phyloP scores from a whole-genome alignment of 2,329 filamentous ascomycete species.

The Trichoderma semiorbis region DNA sequence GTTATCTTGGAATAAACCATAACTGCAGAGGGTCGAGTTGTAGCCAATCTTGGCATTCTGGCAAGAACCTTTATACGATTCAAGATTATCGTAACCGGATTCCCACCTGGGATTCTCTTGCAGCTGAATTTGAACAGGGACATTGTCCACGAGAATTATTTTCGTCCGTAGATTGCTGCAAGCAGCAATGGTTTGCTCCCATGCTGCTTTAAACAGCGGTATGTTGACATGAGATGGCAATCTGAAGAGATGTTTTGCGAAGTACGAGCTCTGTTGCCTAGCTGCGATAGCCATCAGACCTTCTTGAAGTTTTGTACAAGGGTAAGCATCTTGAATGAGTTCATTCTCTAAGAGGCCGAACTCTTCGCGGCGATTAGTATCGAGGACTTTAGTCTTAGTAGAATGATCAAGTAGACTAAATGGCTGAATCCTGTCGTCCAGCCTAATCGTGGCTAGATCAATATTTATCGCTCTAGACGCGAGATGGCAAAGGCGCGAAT shows the following conservation, averaged over 20 bases:
- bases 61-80: neutral
- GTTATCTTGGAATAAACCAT: neutral
- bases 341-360: neutral
- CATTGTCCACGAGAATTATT: neutral
- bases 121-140: neutral
- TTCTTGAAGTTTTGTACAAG: slow-evolving; percentile 6
- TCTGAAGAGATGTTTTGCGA: neutral
- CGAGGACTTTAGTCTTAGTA: neutral
- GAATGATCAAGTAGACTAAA: neutral
- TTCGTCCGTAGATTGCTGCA: slow-evolving; percentile 4
- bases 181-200: neutral
- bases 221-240: neutral
- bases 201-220: neutral
- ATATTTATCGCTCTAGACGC: neutral
- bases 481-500: neutral
- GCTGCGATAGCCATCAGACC: neutral
- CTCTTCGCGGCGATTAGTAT: neutral
- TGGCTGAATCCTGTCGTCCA: neutral
- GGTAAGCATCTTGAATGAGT: neutral
- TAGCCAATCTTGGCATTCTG: neutral
- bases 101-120: neutral
- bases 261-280: neutral
- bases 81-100: neutral
- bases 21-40: neutral
- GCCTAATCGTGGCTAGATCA: neutral